phyloP scores from a whole-genome alignment of 495 filamentous ascomycete genomes.

The Cudoniella acicularis region DNA sequence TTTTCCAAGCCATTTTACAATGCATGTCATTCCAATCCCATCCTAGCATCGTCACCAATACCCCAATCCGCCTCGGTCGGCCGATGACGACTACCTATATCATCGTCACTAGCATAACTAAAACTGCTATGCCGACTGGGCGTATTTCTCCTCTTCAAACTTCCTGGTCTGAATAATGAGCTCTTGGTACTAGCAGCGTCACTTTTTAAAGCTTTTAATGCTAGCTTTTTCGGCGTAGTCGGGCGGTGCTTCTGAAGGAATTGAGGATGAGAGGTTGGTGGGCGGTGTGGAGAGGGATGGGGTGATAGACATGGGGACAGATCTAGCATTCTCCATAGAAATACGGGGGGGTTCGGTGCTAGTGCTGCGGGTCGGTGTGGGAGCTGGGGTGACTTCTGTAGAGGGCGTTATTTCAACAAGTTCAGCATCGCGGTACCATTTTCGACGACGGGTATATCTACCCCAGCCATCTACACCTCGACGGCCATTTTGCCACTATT shows the following conservation, averaged over 20 bases:
- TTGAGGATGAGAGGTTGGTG: neutral
- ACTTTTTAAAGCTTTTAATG: neutral
- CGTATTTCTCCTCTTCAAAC: conserved; percentile 15
- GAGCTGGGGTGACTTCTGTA: conserved; percentile 37
- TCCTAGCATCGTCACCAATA: conserved; percentile 51
- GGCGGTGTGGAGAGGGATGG: neutral
- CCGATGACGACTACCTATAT: conserved; percentile 27
- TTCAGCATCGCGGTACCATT: conserved; percentile 96
- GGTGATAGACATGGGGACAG: neutral
- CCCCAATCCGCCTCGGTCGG: conserved; percentile 52
- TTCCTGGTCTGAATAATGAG: conserved; percentile 21
- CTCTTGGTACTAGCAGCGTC: too few species aligned
- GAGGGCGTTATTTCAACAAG: conserved; percentile 67
- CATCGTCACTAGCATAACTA: conserved; percentile 31
- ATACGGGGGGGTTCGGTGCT: conserved; percentile 7
- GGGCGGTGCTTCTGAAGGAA: conserved; percentile 17
- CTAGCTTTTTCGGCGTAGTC: conserved; percentile 12
- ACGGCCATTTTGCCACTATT: conserved; percentile 87
- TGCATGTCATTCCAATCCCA: conserved; percentile 38
- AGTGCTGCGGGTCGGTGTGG: conserved; percentile 26
- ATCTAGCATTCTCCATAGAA: neutral
- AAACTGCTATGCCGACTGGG: conserved; percentile 31
- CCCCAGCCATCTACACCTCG: conserved; percentile 91
- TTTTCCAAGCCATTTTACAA: neutral
- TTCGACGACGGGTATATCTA: conserved; percentile 86